Percentiles rank a stretch among this genome's conserved stretches.
Evolutionary conservation across 106 monocot species (phyloP).

Genomic region (Triglochin maritima): DNA sequence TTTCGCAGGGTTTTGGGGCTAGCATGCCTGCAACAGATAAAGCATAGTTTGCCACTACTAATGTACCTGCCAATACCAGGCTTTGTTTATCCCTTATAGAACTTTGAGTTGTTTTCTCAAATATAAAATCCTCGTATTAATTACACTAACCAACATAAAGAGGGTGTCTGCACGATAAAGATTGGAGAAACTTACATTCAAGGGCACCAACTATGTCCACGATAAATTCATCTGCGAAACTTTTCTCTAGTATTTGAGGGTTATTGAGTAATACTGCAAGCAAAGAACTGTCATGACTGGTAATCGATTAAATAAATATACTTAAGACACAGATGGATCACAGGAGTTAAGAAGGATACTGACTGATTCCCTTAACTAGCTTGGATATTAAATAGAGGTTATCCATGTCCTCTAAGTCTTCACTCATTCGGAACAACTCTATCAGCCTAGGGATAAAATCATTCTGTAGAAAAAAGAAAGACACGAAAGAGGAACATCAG

Average conservation of each 20-base stretch:
- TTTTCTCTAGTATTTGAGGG: conserved; percentile 70
- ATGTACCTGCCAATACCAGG: too few relatives aligned
- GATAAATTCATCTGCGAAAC: conserved; percentile 77
- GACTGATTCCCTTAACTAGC: conserved; percentile 79
- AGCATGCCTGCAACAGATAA: too few relatives aligned
- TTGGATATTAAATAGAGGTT: conserved; percentile 74
- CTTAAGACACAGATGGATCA: too few relatives aligned
- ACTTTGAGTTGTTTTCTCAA: too few relatives aligned
- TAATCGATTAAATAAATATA: too few relatives aligned
- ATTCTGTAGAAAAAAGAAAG: conserved; percentile 34
- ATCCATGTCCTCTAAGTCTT: conserved; percentile 67
- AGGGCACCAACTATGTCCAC: conserved; percentile 81
- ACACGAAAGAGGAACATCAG: neutral
- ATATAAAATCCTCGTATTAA: too few relatives aligned
- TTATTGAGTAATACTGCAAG: conserved; percentile 78
- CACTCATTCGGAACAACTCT: conserved; percentile 64
- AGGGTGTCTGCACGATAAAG: neutral
- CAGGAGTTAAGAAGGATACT: conserved; percentile 17
- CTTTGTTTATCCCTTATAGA: too few relatives aligned
- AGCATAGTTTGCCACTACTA: too few relatives aligned
- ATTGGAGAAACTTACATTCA: conserved; percentile 62
- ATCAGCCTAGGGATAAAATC: conserved; percentile 76
- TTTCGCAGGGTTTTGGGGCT: too few relatives aligned
- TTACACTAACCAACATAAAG: too few relatives aligned
- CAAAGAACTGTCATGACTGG: neutral